These are phyloP conservation scores for Hanseniaspora taiwanica DNA, from an alignment of 805 yeast species.

Conservation along the genomic window DNA sequence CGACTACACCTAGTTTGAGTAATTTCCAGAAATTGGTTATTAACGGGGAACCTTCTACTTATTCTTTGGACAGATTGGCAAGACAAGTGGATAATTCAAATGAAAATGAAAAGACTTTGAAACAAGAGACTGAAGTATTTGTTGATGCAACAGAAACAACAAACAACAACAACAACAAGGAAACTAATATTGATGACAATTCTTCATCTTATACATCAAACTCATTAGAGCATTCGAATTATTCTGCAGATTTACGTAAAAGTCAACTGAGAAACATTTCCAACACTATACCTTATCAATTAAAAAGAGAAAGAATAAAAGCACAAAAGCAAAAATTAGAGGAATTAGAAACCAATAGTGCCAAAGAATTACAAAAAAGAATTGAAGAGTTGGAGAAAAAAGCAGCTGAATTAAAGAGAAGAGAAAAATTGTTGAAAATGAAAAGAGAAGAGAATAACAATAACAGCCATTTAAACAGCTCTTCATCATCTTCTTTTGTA, in stretches of 20 bases:
- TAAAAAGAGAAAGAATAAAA: constrained; percentile 61
- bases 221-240: neutral
- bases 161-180: neutral
- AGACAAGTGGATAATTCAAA: neutral
- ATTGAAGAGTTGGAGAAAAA: constrained; percentile 68
- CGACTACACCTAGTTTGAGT: constrained; percentile 24
- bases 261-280: constrained; percentile 62
- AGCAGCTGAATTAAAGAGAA: constrained; percentile 57
- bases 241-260: constrained; percentile 27
- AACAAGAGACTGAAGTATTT: too few relatives aligned
- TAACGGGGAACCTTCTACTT: constrained; percentile 6
- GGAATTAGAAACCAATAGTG: constrained; percentile 67
- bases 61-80: constrained; percentile 5
- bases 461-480: too few relatives aligned
- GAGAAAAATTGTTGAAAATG: constrained; percentile 38
- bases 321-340: constrained; percentile 69
- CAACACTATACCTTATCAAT: constrained; percentile 74
- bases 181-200: neutral
- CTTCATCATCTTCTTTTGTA: too few relatives aligned
- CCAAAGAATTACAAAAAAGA: constrained; percentile 55
- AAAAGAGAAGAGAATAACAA: constrained; percentile 3
- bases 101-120: neutral
- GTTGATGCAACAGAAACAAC: neutral
- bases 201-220: neutral
- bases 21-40: constrained; percentile 14